phyloP scores from a whole-genome alignment of 2,329 filamentous ascomycete genomes.

The Arthrobotrys megalospora region DNA sequence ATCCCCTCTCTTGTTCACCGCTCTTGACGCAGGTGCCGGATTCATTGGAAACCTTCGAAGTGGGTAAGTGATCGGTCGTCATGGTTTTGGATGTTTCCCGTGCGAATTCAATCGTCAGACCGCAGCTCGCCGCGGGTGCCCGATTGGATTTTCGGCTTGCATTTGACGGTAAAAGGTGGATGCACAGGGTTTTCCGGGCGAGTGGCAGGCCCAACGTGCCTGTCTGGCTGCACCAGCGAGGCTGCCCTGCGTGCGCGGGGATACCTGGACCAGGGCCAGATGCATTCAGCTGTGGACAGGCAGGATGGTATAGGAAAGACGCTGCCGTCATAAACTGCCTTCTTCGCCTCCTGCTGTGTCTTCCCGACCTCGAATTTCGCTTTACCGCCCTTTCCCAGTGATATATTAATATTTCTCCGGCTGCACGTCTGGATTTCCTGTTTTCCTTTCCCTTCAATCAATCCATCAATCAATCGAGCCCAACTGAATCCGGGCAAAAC shows the following conservation, averaged over 20 bases:
- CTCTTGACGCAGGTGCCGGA: slow-evolving; percentile 46
- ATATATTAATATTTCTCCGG: slow-evolving; percentile 31
- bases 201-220: slow-evolving; percentile 23
- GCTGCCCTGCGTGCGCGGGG: slow-evolving; percentile 27
- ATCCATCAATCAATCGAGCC: slow-evolving; percentile 16
- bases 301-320: slow-evolving; percentile 2
- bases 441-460: slow-evolving; percentile 21
- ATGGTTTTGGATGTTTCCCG: slow-evolving; percentile 18
- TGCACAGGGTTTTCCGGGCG: slow-evolving; percentile 31
- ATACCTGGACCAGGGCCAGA: slow-evolving; percentile 4
- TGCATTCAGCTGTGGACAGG: slow-evolving; percentile 19
- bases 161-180: slow-evolving; percentile 13
- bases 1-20: slow-evolving; percentile 5
- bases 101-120: slow-evolving; percentile 28
- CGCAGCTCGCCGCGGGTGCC: slow-evolving; percentile 31
- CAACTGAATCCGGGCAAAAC: slow-evolving; percentile 36
- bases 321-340: slow-evolving; percentile 45
- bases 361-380: slow-evolving; percentile 28
- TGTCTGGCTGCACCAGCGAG: slow-evolving; percentile 26
- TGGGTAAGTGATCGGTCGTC: slow-evolving; percentile 28
- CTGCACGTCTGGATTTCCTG: slow-evolving; percentile 34
- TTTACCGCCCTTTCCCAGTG: slow-evolving; percentile 55
- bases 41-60: slow-evolving; percentile 34
- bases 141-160: slow-evolving; percentile 16
- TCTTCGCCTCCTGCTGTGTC: slow-evolving; percentile 31